These are phyloP conservation scores for Solanum hybrid DNA, from an alignment of 305 asterid genomes.

Conservation along the genomic window DNA sequence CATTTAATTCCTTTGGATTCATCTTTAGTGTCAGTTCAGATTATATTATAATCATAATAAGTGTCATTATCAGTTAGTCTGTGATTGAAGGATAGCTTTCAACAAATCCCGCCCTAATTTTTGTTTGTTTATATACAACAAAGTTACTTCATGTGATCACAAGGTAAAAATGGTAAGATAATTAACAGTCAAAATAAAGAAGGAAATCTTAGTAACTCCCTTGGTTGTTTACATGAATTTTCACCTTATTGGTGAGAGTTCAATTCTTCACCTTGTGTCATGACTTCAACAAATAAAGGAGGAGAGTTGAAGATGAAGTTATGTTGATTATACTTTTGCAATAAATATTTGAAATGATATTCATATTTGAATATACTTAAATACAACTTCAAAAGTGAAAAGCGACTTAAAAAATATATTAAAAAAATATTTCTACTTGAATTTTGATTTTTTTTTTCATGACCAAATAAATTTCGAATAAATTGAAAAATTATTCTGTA, in stretches of 20 bases:
- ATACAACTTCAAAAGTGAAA: too few relatives aligned
- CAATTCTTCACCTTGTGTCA: too few relatives aligned
- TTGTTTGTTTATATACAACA: background rate
- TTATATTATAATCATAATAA: background rate
- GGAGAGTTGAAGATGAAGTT: too few relatives aligned
- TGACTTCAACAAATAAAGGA: too few relatives aligned
- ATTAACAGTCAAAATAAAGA: background rate
- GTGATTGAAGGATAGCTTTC: background rate
- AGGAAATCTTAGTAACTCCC: too few relatives aligned
- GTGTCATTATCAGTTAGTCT: background rate
- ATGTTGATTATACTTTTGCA: too few relatives aligned
- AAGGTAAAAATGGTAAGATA: background rate
- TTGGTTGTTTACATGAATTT: too few relatives aligned
- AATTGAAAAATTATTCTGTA: too few relatives aligned
- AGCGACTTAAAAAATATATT: too few relatives aligned
- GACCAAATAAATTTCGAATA: background rate
- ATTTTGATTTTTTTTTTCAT: background rate
- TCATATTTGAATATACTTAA: too few relatives aligned
- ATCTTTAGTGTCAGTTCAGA: background rate
- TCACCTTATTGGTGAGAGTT: background rate
- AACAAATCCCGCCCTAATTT: background rate
- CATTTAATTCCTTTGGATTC: background rate
- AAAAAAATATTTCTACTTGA: background rate
- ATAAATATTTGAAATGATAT: too few relatives aligned
- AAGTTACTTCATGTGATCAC: background rate